phyloP scores from a whole-genome alignment of 768 basidiomycete species.

The Amanita pseudoporphyria region DNA sequence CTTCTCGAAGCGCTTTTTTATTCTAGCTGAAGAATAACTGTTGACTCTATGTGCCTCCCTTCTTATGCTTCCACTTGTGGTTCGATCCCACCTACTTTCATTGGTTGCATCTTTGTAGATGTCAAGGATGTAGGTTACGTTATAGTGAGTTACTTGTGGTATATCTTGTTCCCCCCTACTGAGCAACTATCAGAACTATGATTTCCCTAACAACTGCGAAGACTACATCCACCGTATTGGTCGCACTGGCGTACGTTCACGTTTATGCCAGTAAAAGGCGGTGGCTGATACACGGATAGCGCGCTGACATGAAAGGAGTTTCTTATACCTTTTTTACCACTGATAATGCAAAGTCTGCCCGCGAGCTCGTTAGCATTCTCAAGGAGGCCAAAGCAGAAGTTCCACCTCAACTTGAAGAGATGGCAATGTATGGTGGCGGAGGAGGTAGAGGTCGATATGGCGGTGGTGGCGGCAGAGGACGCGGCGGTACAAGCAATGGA shows the following conservation, averaged over 20 bases:
- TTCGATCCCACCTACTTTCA: constrained; percentile 22
- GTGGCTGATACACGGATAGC: constrained; percentile 34
- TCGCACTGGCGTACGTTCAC: constrained; percentile 71
- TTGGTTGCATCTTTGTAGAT: constrained; percentile 46
- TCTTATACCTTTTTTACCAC: constrained; percentile 97
- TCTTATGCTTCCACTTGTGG: constrained; percentile 19
- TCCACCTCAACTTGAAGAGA: constrained; percentile 87
- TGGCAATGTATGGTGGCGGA: constrained; percentile 80
- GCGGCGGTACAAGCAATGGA: constrained; percentile 35
- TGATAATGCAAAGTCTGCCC: constrained; percentile 90
- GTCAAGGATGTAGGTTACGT: constrained; percentile 99
- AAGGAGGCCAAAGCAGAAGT: constrained; percentile 79
- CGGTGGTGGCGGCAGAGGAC: constrained; percentile 32
- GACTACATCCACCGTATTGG: constrained; percentile 99
- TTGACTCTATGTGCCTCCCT: constrained; percentile 20
- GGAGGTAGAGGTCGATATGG: constrained; percentile 51
- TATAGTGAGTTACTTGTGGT: constrained; percentile 50
- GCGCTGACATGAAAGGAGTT: constrained; percentile 84
- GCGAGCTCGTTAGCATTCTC: constrained; percentile 82
- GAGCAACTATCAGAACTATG: constrained; percentile 62
- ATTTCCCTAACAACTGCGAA: constrained; percentile 97
- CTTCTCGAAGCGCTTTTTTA: constrained; percentile 12
- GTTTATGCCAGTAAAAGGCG: background rate
- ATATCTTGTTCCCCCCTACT: background rate
- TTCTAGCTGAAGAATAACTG: constrained; percentile 4